Evolutionary conservation across 1,139 yeast species (phyloP), one percentile per base, ranked within the genome.

Genomic region (Taphrina deformans): DNA sequence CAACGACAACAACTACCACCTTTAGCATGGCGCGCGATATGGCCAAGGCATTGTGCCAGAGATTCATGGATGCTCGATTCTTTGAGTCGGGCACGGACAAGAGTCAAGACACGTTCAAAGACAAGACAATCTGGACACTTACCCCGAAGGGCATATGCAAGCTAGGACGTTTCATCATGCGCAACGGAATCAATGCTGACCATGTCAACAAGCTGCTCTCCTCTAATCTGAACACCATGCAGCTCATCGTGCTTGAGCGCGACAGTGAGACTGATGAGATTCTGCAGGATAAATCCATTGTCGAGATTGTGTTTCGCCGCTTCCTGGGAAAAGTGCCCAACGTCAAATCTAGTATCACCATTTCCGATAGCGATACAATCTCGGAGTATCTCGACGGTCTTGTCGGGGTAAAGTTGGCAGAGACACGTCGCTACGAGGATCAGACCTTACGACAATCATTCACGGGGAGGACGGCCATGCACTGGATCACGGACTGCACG

Each of bases 401-500:
- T n/a, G 64, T 62, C 2, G 72, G 71, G 5, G 6, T 69, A 7
- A 45, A 41, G 5, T 38, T 69, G 10, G 62, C 56, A 24, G 70
- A 68, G n/a, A 21, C 35, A 24, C 67, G 69, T 40, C 69, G 69
- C 7, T 29, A 68, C 21, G 65, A 50, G 21, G 66, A 69, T 12
- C 62, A 65, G 45, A 65, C 55, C 18, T 72, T 81, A 1, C 78
- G 79, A 18, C 80, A 81, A 71, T 82, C 85, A 65, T 80, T 89
- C 67, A 81, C 89, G 0, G 96, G 97, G 0, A 88, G 88, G 70
- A 87, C 96, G 0, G 79, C 88, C 0, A 80, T 85, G 75, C 97
- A 90, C 72, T 93, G 97, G 97, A 72, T 92, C 18, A 80, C 87
- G 82, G 98, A 92, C 69, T 92, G 97, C 72, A 87, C 96, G 0